phyloP scores from a whole-genome alignment of 1,284 basidiomycete species.

The Cutaneotrichosporon arboriforme region DNA sequence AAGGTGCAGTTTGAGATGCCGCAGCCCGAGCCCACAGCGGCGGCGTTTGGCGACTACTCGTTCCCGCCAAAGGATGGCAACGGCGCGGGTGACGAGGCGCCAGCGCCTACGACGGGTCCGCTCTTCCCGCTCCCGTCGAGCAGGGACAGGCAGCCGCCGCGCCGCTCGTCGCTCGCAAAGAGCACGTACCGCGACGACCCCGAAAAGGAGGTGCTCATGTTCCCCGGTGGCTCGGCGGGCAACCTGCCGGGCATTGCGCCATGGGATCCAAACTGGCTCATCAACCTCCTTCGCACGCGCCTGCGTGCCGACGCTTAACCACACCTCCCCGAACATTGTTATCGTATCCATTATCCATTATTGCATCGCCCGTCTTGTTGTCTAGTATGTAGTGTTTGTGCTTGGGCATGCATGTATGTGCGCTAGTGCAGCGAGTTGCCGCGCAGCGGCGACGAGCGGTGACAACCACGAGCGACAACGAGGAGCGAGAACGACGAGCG shows the following conservation, averaged over 20 bases:
- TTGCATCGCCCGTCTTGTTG: not conserved
- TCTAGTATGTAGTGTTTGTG: too few relatives aligned
- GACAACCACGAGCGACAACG: too few relatives aligned
- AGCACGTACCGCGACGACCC: slow-evolving; percentile 6
- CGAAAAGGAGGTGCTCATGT: too few relatives aligned
- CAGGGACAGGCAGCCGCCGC: slow-evolving; percentile 11
- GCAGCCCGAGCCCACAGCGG: not conserved
- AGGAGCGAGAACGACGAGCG: too few relatives aligned
- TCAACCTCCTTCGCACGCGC: slow-evolving; percentile 28
- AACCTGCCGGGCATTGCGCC: slow-evolving; percentile 26
- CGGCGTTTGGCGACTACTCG: slow-evolving; percentile 20
- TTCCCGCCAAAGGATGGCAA: slow-evolving; percentile 8
- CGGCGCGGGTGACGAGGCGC: not conserved
- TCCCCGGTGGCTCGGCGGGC: too few relatives aligned
- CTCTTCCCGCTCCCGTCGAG: slow-evolving; percentile 6
- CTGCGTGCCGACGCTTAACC: slow-evolving; percentile 18
- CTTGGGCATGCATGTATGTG: too few relatives aligned
- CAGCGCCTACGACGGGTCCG: not conserved
- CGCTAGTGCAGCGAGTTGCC: too few relatives aligned
- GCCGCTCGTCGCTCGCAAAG: slow-evolving; percentile 20
- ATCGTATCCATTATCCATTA: not conserved
- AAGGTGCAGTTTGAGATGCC: slow-evolving; percentile 46
- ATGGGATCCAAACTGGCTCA: slow-evolving; percentile 45
- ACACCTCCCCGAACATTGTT: too few relatives aligned
- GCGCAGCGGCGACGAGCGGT: too few relatives aligned